phyloP scores from a whole-genome alignment of 306 rosid species.

The Alnus glutinosa region DNA sequence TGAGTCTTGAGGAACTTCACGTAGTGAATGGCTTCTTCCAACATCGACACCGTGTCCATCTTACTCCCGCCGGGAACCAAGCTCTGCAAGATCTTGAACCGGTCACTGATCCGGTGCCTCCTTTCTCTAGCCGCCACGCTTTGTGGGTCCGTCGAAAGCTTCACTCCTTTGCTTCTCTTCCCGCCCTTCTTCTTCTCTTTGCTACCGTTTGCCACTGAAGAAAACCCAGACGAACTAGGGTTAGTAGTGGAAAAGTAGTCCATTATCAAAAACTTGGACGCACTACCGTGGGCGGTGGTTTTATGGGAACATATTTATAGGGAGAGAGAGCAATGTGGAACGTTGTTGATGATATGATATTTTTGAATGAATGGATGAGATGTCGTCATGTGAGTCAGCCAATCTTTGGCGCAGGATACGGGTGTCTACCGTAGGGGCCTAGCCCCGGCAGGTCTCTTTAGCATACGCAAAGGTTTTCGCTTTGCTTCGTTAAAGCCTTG shows the following conservation, averaged over 20 bases:
- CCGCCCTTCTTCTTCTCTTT: slow-evolving; percentile 27
- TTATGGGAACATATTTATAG: slow-evolving; percentile 20
- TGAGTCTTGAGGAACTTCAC: slow-evolving; percentile 81
- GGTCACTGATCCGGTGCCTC: slow-evolving; percentile 82
- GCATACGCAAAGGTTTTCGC: slow-evolving; percentile 26
- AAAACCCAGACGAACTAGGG: slow-evolving; percentile 41
- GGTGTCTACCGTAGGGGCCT: slow-evolving; percentile 58
- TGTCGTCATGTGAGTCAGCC: slow-evolving; percentile 68
- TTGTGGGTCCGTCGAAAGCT: slow-evolving; percentile 89
- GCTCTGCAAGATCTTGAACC: slow-evolving; percentile 90
- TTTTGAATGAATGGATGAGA: slow-evolving; percentile 30
- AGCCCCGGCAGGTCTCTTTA: slow-evolving; percentile 25
- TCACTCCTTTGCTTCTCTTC: slow-evolving; percentile 47
- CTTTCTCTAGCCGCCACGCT: slow-evolving; percentile 92
- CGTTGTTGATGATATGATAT: slow-evolving; percentile 18
- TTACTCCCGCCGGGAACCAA: slow-evolving; percentile 88
- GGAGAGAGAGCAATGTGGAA: slow-evolving; percentile 17
- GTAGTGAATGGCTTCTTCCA: slow-evolving; percentile 84
- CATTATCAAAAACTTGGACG: slow-evolving; percentile 30
- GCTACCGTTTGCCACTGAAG: slow-evolving; percentile 34
- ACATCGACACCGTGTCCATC: slow-evolving; percentile 89
- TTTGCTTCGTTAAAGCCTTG: neutral
- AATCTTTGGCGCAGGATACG: slow-evolving; percentile 83
- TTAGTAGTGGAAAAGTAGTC: slow-evolving; percentile 30
- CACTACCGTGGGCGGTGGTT: neutral